These are phyloP conservation scores for Macrolepiota albuminosa DNA, from an alignment of 768 basidiomycete species.

Conservation along the genomic window DNA sequence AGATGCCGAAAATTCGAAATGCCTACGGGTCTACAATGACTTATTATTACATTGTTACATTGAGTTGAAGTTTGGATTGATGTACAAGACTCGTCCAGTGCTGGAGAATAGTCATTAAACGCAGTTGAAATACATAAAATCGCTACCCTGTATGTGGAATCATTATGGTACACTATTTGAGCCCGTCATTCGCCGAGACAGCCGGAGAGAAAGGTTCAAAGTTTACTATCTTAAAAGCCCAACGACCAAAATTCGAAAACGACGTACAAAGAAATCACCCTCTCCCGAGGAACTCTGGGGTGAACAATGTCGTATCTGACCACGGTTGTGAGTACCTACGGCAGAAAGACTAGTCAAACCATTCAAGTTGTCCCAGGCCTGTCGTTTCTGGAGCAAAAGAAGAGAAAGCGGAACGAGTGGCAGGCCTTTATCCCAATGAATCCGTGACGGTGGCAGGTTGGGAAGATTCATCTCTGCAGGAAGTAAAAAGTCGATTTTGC, in stretches of 20 bases:
- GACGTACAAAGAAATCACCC: conserved; percentile 8
- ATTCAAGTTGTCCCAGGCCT: conserved; percentile 15
- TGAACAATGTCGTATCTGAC: conserved; percentile 13
- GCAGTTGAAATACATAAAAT: background rate
- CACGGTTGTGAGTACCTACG: conserved; percentile 8
- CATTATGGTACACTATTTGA: too few species aligned
- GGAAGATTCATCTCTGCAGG: conserved; percentile 37
- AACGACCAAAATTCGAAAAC: conserved; percentile 9
- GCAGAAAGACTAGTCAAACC: conserved; percentile 7
- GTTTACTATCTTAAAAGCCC: conserved; percentile 5
- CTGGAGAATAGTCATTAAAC: background rate
- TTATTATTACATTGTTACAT: too few species aligned
- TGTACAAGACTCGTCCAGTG: too few species aligned
- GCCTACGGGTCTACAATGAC: too few species aligned
- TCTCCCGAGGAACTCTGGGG: conserved; percentile 4
- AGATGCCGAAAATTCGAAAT: too few species aligned
- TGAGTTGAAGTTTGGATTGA: too few species aligned
- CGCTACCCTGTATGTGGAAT: background rate
- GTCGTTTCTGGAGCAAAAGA: conserved; percentile 17
- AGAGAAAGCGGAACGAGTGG: conserved; percentile 17
- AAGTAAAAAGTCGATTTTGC: conserved; percentile 39
- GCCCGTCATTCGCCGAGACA: too few species aligned
- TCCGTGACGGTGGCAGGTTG: conserved; percentile 7
- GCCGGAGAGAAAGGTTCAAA: background rate
- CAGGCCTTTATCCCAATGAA: conserved; percentile 20